These are phyloP conservation scores for Vigna angularis DNA, from an alignment of 306 rosid genomes.

Conservation along the genomic window DNA sequence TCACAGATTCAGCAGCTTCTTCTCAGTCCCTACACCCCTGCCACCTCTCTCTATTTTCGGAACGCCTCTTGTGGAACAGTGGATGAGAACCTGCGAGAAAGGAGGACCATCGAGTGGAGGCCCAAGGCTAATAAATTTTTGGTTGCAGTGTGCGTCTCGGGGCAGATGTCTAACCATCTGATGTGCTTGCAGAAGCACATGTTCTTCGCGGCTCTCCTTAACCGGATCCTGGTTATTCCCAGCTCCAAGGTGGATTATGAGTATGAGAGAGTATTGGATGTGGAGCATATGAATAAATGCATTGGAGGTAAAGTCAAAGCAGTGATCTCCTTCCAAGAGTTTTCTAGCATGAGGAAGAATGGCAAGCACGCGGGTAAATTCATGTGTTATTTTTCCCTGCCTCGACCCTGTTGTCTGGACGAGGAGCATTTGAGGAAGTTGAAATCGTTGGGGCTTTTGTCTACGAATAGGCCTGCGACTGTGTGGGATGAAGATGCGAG, in stretches of 20 bases:
- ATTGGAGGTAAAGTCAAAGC: conserved; percentile 69
- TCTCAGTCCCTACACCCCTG: conserved; percentile 50
- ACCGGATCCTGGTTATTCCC: conserved; percentile 75
- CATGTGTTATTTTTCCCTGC: conserved; percentile 77
- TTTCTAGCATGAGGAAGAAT: conserved; percentile 58
- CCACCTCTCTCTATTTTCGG: not conserved
- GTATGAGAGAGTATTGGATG: conserved; percentile 75
- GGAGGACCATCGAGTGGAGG: conserved; percentile 80
- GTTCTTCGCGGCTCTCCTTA: conserved; percentile 85
- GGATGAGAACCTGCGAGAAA: conserved; percentile 57
- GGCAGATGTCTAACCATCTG: conserved; percentile 88
- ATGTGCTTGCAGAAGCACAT: conserved; percentile 92
- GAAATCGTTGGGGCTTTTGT: conserved; percentile 68
- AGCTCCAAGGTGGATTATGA: conserved; percentile 70
- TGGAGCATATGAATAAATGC: conserved; percentile 74
- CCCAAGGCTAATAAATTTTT: conserved; percentile 65
- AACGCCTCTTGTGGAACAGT: conserved; percentile 57
- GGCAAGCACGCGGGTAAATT: conserved; percentile 53
- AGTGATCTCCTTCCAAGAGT: conserved; percentile 70
- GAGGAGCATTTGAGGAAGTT: conserved; percentile 72
- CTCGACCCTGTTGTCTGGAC: conserved; percentile 74
- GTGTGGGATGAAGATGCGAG: conserved; percentile 73
- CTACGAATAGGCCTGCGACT: conserved; percentile 58
- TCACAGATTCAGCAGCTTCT: conserved; percentile 74
- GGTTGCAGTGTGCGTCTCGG: conserved; percentile 75